Evolutionary conservation across 164 flowering plant genomes (phyloP).

Genomic region (Aristolochia contorta): DNA sequence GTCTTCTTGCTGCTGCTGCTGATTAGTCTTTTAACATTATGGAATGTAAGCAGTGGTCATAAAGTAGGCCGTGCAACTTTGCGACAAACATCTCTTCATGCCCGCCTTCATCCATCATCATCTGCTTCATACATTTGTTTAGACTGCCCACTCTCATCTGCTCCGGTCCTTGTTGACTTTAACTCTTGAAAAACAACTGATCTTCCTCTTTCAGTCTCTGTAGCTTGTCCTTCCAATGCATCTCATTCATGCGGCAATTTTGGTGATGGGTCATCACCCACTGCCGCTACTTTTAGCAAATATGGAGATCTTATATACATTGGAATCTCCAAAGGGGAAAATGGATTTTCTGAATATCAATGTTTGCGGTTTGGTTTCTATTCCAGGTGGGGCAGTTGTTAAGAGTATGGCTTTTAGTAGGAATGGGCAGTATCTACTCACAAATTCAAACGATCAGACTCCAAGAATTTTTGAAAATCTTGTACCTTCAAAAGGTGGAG

Average conservation of each 20-base stretch:
- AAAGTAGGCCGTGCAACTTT: conserved; percentile 48
- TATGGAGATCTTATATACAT: conserved; percentile 81
- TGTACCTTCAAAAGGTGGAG: conserved; percentile 52
- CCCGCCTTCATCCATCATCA: conserved; percentile 82
- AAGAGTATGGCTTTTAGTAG: conserved; percentile 79
- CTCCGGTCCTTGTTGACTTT: conserved; percentile 82
- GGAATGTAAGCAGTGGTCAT: conserved; percentile 79
- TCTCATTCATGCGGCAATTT: conserved; percentile 51
- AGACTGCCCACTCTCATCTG: conserved; percentile 87
- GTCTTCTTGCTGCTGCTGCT: conserved; percentile 80
- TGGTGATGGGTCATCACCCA: conserved; percentile 68
- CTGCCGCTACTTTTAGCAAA: conserved; percentile 86
- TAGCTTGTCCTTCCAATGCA: conserved; percentile 24
- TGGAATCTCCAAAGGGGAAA: conserved; percentile 69
- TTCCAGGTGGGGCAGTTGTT: conserved; percentile 57
- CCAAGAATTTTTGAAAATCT: conserved; percentile 82
- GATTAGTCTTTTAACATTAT: conserved; percentile 83
- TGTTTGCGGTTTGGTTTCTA: conserved; percentile 49
- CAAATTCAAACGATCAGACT: conserved; percentile 81
- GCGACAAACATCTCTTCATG: conserved; percentile 69
- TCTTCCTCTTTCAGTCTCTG: conserved; percentile 64
- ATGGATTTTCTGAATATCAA: conserved; percentile 43
- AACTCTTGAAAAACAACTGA: conserved; percentile 43
- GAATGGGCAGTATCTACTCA: conserved; percentile 78
- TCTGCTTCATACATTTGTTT: conserved; percentile 59